Conservation (phyloP, 176 grass and related monocot genomes). For the Musa acuminata region DNA sequence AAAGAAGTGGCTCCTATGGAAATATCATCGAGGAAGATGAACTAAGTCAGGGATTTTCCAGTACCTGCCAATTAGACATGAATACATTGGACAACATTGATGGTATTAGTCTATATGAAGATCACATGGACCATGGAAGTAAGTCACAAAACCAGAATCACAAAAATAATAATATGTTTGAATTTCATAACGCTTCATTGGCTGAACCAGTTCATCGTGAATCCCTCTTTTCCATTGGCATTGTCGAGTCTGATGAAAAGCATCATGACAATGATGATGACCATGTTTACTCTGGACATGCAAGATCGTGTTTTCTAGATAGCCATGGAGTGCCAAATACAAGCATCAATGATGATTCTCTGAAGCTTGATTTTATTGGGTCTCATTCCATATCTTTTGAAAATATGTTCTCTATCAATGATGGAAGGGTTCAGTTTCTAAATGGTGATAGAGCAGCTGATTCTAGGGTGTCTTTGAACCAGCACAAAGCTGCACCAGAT, state of each 20-base stretch:
- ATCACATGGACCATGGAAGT: not conserved
- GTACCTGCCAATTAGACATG: constrained; percentile 11
- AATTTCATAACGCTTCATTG: constrained; percentile 7
- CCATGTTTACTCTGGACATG: constrained; percentile 29
- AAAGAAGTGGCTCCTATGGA: constrained; percentile 21
- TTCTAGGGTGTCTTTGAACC: constrained; percentile 28
- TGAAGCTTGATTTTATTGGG: constrained; percentile 22
- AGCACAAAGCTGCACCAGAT: constrained; percentile 21
- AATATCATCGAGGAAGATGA: constrained; percentile 25
- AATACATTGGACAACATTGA: not conserved
- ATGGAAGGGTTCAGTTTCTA: constrained; percentile 28
- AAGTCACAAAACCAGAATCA: not conserved
- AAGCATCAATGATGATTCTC: constrained; percentile 25
- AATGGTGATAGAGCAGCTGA: constrained; percentile 21
- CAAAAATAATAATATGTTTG: constrained; percentile 18
- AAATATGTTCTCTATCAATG: constrained; percentile 29
- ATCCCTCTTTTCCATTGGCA: constrained; percentile 16
- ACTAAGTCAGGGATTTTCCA: constrained; percentile 8
- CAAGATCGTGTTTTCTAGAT: constrained; percentile 44
- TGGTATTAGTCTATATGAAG: not conserved
- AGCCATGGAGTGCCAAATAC: constrained; percentile 29
- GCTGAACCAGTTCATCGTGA: constrained; percentile 28
- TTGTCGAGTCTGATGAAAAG: not conserved
- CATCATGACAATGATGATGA: constrained; percentile 24
- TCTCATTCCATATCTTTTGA: constrained; percentile 39